phyloP scores from a whole-genome alignment of 1,284 basidiomycete species.

The Apiotrichum porosum region DNA sequence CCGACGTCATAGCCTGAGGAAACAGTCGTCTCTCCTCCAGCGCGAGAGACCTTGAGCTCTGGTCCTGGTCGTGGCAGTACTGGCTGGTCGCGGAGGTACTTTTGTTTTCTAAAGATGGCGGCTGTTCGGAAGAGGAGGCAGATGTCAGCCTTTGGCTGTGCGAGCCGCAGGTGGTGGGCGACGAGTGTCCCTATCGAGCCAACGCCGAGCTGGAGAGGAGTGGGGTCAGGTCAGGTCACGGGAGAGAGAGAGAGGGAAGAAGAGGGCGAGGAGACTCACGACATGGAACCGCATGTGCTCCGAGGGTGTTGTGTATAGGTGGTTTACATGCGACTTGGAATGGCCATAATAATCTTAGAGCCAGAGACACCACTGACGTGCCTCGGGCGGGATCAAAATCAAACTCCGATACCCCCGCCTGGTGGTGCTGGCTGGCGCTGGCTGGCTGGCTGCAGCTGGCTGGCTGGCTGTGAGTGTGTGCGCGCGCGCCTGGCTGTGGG shows the following conservation, averaged over 20 bases:
- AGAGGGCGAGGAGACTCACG: too few relatives aligned
- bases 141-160: slow-evolving; percentile 55
- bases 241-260: too few relatives aligned
- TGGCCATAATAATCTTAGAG: too few relatives aligned
- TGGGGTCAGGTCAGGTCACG: too few relatives aligned
- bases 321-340: too few relatives aligned
- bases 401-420: not conserved
- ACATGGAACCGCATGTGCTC: slow-evolving; percentile 42
- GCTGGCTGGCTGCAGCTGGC: too few relatives aligned
- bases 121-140: slow-evolving; percentile 60
- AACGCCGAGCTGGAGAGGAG: slow-evolving; percentile 56
- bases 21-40: slow-evolving; percentile 5
- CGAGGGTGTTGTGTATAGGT: not conserved
- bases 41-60: slow-evolving; percentile 6
- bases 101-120: slow-evolving; percentile 1
- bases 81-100: not conserved
- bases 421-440: too few relatives aligned
- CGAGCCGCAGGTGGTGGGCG: slow-evolving; percentile 67
- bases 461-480: too few relatives aligned
- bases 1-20: slow-evolving; percentile 27
- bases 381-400: slow-evolving; percentile 2
- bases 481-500: too few relatives aligned
- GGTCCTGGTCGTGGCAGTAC: not conserved
- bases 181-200: slow-evolving; percentile 77
- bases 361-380: too few relatives aligned